These are phyloP conservation scores for Emergomyces africanus DNA, from an alignment of 2,329 filamentous ascomycete species.

Conservation along the genomic window DNA sequence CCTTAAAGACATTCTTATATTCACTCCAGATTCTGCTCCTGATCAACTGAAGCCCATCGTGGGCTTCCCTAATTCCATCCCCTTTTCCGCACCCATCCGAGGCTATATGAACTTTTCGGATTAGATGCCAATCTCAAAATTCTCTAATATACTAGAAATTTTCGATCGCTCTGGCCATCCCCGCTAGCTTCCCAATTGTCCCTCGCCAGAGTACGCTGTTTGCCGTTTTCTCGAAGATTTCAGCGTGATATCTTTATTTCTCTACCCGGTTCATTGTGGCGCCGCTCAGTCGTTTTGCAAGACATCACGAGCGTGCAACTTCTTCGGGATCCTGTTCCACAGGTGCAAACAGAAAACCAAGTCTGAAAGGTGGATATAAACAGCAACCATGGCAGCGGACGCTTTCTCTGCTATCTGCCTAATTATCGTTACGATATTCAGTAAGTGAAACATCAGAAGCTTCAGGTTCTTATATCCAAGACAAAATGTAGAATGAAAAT, in stretches of 20 bases:
- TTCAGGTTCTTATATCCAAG: not conserved
- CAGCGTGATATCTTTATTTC: not conserved
- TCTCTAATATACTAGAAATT: not conserved
- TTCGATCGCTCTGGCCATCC: not conserved
- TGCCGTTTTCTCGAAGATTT: not conserved
- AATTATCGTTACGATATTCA: slow-evolving; percentile 35
- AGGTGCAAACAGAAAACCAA: not conserved
- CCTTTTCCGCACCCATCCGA: not conserved
- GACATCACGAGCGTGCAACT: no score
- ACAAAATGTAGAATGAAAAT: not conserved
- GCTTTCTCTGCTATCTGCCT: slow-evolving; percentile 28
- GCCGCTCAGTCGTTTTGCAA: not conserved
- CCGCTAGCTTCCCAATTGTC: not conserved
- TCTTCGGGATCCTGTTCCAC: not conserved
- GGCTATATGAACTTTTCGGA: not conserved
- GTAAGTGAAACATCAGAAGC: slow-evolving; percentile 19
- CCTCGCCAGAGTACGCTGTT: not conserved
- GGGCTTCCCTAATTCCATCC: not conserved
- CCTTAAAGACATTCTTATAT: not conserved
- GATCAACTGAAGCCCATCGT: not conserved
- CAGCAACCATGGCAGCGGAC: slow-evolving; percentile 14
- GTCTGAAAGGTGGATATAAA: not conserved
- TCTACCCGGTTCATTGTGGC: not conserved
- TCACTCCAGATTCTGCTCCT: not conserved
- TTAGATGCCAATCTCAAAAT: not conserved